Evolutionary conservation across 257 asterid species (phyloP), one percentile per base, ranked within the genome.

Genomic region (Catharanthus roseus): DNA sequence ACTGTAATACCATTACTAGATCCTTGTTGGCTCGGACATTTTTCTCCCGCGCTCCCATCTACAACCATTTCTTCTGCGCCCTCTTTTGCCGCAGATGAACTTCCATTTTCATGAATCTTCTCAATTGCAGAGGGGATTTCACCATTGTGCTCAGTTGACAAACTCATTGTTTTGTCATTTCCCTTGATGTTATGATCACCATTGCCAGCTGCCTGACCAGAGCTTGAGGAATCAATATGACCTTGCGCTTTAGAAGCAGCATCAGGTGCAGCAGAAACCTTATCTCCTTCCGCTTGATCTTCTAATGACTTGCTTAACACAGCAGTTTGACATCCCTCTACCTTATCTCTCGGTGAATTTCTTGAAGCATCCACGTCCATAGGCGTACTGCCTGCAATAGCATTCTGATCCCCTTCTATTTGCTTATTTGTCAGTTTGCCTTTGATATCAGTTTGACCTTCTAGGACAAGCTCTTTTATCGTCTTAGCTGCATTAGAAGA

Each of bases 281-380:
- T 69, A 49, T 68, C 77, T 54, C 55, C 84, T 75, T 28, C 65
- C 19, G 44, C 60, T 28, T 60, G 81, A 24, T 77, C 88, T 75
- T 79, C 77, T 24, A 6, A 28, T 10, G 71, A 50, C 75, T 69
- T 73, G 64, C 78, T 82, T 53, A 77, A 70, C 41, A 74, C 68
- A 64, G 79, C 73, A 76, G 78, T 26, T 76, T 47, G 84, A 67
- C 53, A 54, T 62, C 74, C 84, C 42, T 56, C 85, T 34, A 61
- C 77, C 60, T 69, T 62, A 73, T 63, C 80, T 16, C 78, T 69
- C 42, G 72, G 38, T 67, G 68, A 39, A 65, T 75, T 67, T 73
- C 78, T 76, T 33, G 68, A 65, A 77, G 77, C 74, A 51, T 76
- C 67, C 72, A 4, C 86, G 55, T 67, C 75, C 67, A n/a, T 56